Evolutionary conservation across 164 flowering plant species (phyloP).

Genomic region (Piper betle): DNA sequence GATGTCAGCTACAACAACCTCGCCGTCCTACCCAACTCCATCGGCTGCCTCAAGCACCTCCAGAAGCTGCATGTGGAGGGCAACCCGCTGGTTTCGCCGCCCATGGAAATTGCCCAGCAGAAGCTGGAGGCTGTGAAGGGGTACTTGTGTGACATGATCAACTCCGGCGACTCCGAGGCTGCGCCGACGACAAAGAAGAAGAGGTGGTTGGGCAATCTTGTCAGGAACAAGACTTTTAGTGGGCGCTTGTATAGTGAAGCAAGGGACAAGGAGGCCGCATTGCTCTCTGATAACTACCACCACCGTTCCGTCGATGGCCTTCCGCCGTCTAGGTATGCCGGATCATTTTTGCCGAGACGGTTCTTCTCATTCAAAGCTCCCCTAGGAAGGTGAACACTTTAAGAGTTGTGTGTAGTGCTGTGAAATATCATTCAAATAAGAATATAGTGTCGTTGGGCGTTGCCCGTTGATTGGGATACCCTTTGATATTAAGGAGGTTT

Average conservation of each 20-base stretch:
- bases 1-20: slow-evolving; percentile 85
- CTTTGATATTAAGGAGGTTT: too few relatives aligned
- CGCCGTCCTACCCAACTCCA: slow-evolving; percentile 43
- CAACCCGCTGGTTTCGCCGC: slow-evolving; percentile 73
- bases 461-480: too few relatives aligned
- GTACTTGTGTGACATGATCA: slow-evolving; percentile 56
- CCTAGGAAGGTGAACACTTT: too few relatives aligned
- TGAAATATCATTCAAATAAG: too few relatives aligned
- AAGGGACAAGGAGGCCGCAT: slow-evolving; percentile 25
- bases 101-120: slow-evolving; percentile 48
- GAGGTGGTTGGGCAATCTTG: slow-evolving; percentile 51
- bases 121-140: slow-evolving; percentile 44
- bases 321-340: too few relatives aligned
- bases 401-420: too few relatives aligned
- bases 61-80: slow-evolving; percentile 66
- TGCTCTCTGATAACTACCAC: slow-evolving; percentile 29
- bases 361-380: too few relatives aligned
- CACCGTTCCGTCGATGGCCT: slow-evolving; percentile 46
- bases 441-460: too few relatives aligned
- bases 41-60: slow-evolving; percentile 58
- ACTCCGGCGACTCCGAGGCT: slow-evolving; percentile 15
- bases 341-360: background rate
- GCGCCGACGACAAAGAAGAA: background rate
- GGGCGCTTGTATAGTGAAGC: slow-evolving; percentile 15
- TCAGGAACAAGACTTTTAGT: slow-evolving; percentile 42